These are phyloP conservation scores for Phaeophleospora eucalypticola DNA, from an alignment of 2,329 filamentous ascomycete species.

Conservation along the genomic window DNA sequence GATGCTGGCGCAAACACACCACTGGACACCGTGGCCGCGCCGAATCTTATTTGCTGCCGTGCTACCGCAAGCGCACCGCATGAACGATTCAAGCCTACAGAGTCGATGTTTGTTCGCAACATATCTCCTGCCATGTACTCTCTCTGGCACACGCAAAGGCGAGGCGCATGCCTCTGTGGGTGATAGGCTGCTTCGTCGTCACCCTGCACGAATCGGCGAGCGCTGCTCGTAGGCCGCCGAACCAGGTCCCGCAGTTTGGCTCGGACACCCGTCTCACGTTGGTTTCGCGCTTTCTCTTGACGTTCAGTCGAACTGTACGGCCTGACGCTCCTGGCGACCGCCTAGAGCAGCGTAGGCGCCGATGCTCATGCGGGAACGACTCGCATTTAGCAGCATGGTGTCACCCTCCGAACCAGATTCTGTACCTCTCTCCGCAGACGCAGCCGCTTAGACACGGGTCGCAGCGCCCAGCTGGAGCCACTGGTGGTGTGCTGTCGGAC, in stretches of 20 bases:
- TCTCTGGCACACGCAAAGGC: not conserved
- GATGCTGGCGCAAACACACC: slow-evolving; percentile 11
- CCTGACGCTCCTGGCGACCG: too few relatives aligned
- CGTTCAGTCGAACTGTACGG: too few relatives aligned
- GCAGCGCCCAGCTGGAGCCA: not conserved
- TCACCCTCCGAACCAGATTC: slow-evolving; percentile 6
- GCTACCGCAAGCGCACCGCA: slow-evolving; percentile 11
- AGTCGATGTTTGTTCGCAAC: slow-evolving; percentile 4
- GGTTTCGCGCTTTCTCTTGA: slow-evolving; percentile 9
- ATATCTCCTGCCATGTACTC: not conserved
- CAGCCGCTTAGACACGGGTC: not conserved
- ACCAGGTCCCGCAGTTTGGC: slow-evolving; percentile 6
- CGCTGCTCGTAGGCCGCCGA: slow-evolving; percentile 2
- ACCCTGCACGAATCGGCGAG: not conserved
- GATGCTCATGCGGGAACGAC: slow-evolving; percentile 2
- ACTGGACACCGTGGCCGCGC: slow-evolving; percentile 12
- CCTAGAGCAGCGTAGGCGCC: slow-evolving; percentile 2
- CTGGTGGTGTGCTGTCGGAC: not conserved
- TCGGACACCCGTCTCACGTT: slow-evolving; percentile 12
- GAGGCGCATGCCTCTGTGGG: slow-evolving; percentile 1
- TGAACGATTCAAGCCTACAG: slow-evolving; percentile 11
- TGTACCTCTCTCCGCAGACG: slow-evolving; percentile 1
- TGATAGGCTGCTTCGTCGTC: not conserved
- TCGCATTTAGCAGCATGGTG: slow-evolving; percentile 6
- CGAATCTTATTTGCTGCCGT: slow-evolving; percentile 17